Conservation (phyloP, 2,329 filamentous ascomycete species). For the Graphilbum fragrans region DNA sequence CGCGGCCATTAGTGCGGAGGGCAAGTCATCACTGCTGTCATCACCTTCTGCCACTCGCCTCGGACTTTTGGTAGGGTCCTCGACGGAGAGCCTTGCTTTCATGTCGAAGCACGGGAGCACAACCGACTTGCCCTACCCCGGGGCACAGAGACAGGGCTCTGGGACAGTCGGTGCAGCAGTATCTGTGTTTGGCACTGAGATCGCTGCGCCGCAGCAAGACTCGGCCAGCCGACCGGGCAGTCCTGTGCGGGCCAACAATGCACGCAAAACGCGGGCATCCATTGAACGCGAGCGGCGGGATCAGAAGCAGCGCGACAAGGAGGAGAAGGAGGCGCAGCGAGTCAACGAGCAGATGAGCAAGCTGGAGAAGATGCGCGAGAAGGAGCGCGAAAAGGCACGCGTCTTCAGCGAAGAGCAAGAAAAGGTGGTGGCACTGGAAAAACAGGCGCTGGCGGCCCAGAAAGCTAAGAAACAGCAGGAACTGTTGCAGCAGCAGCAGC, state of each 20-base stretch:
- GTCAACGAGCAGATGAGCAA: slow-evolving; percentile 49
- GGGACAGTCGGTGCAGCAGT: slow-evolving; percentile 2
- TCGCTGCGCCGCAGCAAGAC: slow-evolving; percentile 6
- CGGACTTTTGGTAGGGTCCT: slow-evolving; percentile 28
- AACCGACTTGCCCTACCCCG: slow-evolving; percentile 30
- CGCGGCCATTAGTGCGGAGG: slow-evolving; percentile 49
- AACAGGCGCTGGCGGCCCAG: slow-evolving; percentile 33
- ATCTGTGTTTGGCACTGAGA: slow-evolving; percentile 11
- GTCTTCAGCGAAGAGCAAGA: slow-evolving; percentile 47
- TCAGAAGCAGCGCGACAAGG: slow-evolving; percentile 49
- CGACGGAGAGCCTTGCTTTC: slow-evolving; percentile 33
- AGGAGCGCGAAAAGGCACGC: slow-evolving; percentile 57
- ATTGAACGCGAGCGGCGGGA: slow-evolving; percentile 40
- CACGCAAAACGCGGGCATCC: slow-evolving; percentile 43
- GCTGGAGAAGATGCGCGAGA: slow-evolving; percentile 56
- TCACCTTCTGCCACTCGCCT: slow-evolving; percentile 40
- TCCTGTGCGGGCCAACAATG: slow-evolving; percentile 27
- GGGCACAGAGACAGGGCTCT: slow-evolving; percentile 26
- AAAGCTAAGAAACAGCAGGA: slow-evolving; percentile 33
- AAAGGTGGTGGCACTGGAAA: slow-evolving; percentile 29
- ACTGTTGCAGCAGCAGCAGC: neutral
- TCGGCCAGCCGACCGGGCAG: slow-evolving; percentile 19
- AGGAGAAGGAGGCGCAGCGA: slow-evolving; percentile 47
- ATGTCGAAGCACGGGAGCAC: slow-evolving; percentile 13
- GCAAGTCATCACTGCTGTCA: slow-evolving; percentile 44